Evolutionary conservation across 1,284 basidiomycete species (phyloP).

Genomic region (Ceratobasidium sp.): DNA sequence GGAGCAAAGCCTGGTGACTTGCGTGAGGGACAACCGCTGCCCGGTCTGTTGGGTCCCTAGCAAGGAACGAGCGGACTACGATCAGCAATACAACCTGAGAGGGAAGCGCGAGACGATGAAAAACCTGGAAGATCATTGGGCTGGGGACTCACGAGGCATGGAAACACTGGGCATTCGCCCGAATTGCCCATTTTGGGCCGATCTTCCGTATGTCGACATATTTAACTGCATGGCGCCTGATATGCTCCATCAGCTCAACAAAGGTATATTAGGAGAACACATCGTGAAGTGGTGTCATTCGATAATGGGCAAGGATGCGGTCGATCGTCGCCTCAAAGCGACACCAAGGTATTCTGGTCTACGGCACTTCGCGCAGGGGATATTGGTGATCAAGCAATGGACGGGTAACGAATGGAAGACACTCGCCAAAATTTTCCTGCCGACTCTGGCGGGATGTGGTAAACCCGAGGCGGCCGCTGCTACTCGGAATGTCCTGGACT

Average conservation of each 20-base stretch:
- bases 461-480: constrained; percentile 3
- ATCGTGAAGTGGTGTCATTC: constrained; percentile 48
- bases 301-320: constrained; percentile 14
- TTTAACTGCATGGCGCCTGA: constrained; percentile 55
- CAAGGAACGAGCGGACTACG: background rate
- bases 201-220: constrained; percentile 54
- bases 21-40: constrained; percentile 38
- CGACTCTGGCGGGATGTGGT: background rate
- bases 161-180: constrained; percentile 36
- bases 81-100: background rate
- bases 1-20: constrained; percentile 54
- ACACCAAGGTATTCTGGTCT: constrained; percentile 18
- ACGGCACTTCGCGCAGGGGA: background rate
- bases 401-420: constrained; percentile 42
- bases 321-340: constrained; percentile 37
- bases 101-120: background rate
- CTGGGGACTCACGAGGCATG: constrained; percentile 2
- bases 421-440: constrained; percentile 39
- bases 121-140: background rate
- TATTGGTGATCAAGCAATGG: constrained; percentile 25
- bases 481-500: constrained; percentile 19
- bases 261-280: constrained; percentile 53
- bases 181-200: constrained; percentile 56
- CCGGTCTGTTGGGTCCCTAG: constrained; percentile 6
- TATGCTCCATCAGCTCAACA: constrained; percentile 56